Base-by-base conservation (phyloP, 2,329 filamentous ascomycete genomes). In the Fusarium protoensiforme region DNA sequence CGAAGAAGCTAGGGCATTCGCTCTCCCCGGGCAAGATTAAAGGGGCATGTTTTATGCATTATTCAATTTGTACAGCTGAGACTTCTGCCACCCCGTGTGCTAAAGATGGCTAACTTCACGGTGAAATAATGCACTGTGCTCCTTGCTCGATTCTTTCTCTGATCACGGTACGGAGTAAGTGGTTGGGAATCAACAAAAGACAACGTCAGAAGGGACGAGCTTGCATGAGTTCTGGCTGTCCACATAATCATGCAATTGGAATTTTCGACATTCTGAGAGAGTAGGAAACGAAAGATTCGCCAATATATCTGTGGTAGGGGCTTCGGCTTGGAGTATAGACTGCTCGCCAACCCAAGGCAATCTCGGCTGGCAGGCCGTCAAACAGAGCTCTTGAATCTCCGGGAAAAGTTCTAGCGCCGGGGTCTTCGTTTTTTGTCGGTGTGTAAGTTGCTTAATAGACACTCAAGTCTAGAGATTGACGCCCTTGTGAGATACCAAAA, bases 341-440 rank as follows among this genome's bases (percentile, higher is more conserved):
- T 20, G 7, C 20, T 43, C 14, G 20, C 13, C 20, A 43, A 24
- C 41, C 13, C 13, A 43, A 5, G 13, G 4, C 41, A 43, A 24
- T 22, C 41, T 43, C 20, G 20, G 41, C 41, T 43, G 7, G 41
- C 13, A 43, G 13, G 8, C 13, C 39, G 4, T 16, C 2, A 39
- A 39, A 9, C 36, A 39, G 18, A 18, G 4, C 36, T 10, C 36
- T 10, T 7, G 18, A 38, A 9, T 10, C 4, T 38, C 18, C 35
- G 16, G 18, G 35, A 38, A 38, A n/a, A 5, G 8, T 18, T 39
- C 36, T 1, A n/a, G 2, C 10, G 18, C 9, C 10, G n/a, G 5
- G 10, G 0, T n/a, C 18, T n/a, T n/a, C 3, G 18, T n/a, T 9
- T 9, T n/a, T 2, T 39, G 4, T 39, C 0, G 5, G 18, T n/a